phyloP scores from a whole-genome alignment of 352 stramenopile species.

The Saprolegnia diclina region DNA sequence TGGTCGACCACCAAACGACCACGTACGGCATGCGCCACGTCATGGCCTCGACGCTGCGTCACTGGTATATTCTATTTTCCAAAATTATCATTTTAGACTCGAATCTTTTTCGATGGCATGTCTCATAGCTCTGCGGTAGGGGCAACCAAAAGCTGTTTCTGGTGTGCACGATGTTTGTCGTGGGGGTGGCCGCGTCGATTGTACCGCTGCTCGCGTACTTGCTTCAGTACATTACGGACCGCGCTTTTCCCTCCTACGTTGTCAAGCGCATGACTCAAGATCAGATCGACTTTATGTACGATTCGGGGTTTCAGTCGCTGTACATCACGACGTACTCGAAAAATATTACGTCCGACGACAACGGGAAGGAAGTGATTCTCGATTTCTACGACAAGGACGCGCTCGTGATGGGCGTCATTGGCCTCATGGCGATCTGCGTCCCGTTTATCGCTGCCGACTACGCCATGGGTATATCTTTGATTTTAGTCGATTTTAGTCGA shows the following conservation, averaged over 20 bases:
- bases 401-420: conserved; percentile 64
- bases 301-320: background rate
- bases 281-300: too few species aligned
- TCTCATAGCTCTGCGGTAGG: too few species aligned
- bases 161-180: conserved; percentile 67
- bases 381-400: too few species aligned
- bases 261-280: too few species aligned
- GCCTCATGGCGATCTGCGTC: conserved; percentile 62
- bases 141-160: conserved; percentile 72
- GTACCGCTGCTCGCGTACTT: conserved; percentile 19
- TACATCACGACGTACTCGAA: too few species aligned
- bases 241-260: background rate
- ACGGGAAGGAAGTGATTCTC: conserved; percentile 26
- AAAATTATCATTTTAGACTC: background rate
- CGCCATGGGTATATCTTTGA: conserved; percentile 36
- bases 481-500: background rate
- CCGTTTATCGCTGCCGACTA: conserved; percentile 82
- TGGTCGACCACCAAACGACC: conserved; percentile 38
- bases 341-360: conserved; percentile 1
- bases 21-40: conserved; percentile 73
- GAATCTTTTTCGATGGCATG: background rate
- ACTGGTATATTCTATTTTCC: conserved; percentile 44
- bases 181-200: conserved; percentile 27
- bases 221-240: conserved; percentile 29
- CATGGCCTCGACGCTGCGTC: conserved; percentile 66